phyloP scores from a whole-genome alignment of 1,284 basidiomycete species.

The Heliocybe sulcata region DNA sequence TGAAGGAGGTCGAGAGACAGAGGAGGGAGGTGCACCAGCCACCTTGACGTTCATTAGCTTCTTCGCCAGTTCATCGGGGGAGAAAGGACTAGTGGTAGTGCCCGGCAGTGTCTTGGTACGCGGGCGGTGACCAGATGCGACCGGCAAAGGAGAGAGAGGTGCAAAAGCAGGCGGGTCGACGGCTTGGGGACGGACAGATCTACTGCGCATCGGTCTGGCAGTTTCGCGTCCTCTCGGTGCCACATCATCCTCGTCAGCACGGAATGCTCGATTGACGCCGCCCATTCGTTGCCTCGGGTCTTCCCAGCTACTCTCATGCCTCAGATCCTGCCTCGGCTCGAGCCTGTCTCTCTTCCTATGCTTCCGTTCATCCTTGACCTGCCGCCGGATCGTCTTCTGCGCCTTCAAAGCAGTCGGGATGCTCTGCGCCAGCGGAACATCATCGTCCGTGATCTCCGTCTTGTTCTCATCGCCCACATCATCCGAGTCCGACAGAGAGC shows the following conservation, averaged over 20 bases:
- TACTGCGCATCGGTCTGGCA: neutral
- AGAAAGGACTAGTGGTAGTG: slow-evolving; percentile 31
- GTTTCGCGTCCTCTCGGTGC: neutral
- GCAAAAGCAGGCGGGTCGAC: neutral
- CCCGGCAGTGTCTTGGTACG: slow-evolving; percentile 42
- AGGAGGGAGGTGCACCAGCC: slow-evolving; percentile 11
- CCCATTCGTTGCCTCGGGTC: neutral
- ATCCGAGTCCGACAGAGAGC: slow-evolving; percentile 9
- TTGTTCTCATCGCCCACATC: slow-evolving; percentile 6
- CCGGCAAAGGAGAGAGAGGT: slow-evolving; percentile 27
- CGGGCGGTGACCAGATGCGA: slow-evolving; percentile 27
- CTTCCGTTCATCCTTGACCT: slow-evolving; percentile 63
- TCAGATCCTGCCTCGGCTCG: neutral
- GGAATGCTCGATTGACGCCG: neutral
- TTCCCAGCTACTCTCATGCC: neutral
- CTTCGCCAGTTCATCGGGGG: slow-evolving; percentile 49
- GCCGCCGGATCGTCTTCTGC: slow-evolving; percentile 66
- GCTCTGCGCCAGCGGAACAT: slow-evolving; percentile 69
- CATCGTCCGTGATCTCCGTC: slow-evolving; percentile 40
- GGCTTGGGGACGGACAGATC: neutral
- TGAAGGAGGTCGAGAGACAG: neutral
- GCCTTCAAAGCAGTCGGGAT: slow-evolving; percentile 74
- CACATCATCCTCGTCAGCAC: neutral
- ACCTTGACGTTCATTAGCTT: slow-evolving; percentile 48
- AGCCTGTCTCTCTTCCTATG: slow-evolving; percentile 41